Evolutionary conservation across 1,139 yeast genomes (phyloP).

Genomic region (Eremothecium gossypii): DNA sequence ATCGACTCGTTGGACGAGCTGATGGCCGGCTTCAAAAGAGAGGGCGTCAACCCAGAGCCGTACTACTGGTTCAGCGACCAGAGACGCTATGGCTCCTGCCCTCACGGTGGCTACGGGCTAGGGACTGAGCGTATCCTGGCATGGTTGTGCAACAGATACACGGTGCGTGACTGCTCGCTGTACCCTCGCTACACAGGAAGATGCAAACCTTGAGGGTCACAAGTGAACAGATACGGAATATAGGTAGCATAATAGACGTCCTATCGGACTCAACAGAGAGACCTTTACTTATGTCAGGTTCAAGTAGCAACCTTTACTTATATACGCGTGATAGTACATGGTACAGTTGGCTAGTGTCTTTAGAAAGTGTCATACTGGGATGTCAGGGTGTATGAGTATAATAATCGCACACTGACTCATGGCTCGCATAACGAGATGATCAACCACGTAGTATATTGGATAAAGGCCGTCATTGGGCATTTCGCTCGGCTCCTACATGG

Average conservation of each 20-base stretch:
- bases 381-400: too few relatives aligned
- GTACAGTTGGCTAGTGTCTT: too few relatives aligned
- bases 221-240: not conserved
- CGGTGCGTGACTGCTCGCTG: slow-evolving; percentile 94
- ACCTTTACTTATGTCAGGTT: not conserved
- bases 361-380: too few relatives aligned
- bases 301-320: not conserved
- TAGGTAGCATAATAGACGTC: not conserved
- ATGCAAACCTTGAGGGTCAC: slow-evolving; percentile 68
- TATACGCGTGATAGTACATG: too few relatives aligned
- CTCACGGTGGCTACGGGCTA: slow-evolving; percentile 98
- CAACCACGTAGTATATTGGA: too few relatives aligned
- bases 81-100: slow-evolving; percentile 94
- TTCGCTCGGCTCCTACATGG: too few relatives aligned
- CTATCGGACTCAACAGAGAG: not conserved
- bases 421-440: too few relatives aligned
- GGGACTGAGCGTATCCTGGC: slow-evolving; percentile 98
- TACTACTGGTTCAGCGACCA: slow-evolving; percentile 97
- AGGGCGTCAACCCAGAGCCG: slow-evolving; percentile 64
- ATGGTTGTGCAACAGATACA: slow-evolving; percentile 95
- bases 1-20: slow-evolving; percentile 74
- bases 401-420: too few relatives aligned
- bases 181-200: slow-evolving; percentile 98
- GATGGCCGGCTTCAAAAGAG: slow-evolving; percentile 85
- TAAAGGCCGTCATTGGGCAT: too few relatives aligned